Evolutionary conservation across 108 stramenopile species (phyloP).

Genomic region (Cyclotella sp.): DNA sequence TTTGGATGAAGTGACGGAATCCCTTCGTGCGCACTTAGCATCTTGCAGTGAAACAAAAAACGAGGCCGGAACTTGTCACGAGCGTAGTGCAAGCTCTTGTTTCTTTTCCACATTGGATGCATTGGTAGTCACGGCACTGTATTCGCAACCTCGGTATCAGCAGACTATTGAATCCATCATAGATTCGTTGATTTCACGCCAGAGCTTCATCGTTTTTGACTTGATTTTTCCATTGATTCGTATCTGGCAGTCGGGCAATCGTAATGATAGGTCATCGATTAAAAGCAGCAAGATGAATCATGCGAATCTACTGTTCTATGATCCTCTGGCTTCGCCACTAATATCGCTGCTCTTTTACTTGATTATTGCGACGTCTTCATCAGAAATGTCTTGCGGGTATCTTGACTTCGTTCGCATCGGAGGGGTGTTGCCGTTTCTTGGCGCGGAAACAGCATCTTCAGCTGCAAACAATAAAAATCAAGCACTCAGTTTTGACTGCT

Average conservation of each 20-base stretch:
- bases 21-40: slow-evolving; percentile 10
- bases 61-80: not conserved
- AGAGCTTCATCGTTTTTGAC: slow-evolving; percentile 21
- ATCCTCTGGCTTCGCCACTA: slow-evolving; percentile 38
- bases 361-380: slow-evolving; percentile 35
- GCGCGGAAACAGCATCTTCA: not conserved
- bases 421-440: slow-evolving; percentile 27
- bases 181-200: slow-evolving; percentile 20
- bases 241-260: slow-evolving; percentile 27
- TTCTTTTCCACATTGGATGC: slow-evolving; percentile 38
- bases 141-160: slow-evolving; percentile 32
- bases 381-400: slow-evolving; percentile 2
- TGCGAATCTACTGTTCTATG: slow-evolving; percentile 29
- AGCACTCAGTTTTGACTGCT: slow-evolving; percentile 19
- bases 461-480: not conserved
- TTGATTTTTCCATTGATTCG: slow-evolving; percentile 34
- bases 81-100: not conserved
- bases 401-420: slow-evolving; percentile 21
- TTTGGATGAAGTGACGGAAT: slow-evolving; percentile 25
- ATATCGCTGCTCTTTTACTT: slow-evolving; percentile 48
- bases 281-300: slow-evolving; percentile 2
- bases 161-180: slow-evolving; percentile 31
- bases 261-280: not conserved
- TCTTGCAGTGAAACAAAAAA: not conserved
- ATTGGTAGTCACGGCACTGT: slow-evolving; percentile 38